A percentile compares a stretch with the other conserved stretches of the same genome.
Conservation (phyloP, 2,329 filamentous ascomycete genomes). For the Colletotrichum sidae region DNA sequence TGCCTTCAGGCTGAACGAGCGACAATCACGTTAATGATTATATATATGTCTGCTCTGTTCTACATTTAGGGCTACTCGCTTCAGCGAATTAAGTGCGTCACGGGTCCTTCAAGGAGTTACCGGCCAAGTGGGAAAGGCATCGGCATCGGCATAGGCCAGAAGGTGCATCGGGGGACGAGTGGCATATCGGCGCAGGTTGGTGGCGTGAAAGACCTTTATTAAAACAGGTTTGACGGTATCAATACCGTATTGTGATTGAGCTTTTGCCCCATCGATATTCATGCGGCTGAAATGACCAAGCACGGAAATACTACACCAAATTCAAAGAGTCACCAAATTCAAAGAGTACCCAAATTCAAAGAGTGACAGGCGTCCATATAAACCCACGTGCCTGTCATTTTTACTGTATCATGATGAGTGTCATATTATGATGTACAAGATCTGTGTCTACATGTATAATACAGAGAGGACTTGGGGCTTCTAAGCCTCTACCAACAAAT, state of each 20-base stretch:
- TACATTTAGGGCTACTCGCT: neutral
- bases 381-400: no score
- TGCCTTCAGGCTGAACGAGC: constrained; percentile 71
- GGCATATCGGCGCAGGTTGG: constrained; percentile 23
- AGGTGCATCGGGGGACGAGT: constrained; percentile 12
- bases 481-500: constrained; percentile 38
- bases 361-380: no score
- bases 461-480: constrained; percentile 21
- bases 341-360: no score
- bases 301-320: no score
- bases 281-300: no score
- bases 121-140: neutral
- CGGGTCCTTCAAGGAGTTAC: neutral
- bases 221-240: neutral
- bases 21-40: constrained; percentile 37
- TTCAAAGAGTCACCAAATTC: no score
- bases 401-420: constrained; percentile 21
- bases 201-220: constrained; percentile 3
- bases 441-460: constrained; percentile 14
- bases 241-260: no score
- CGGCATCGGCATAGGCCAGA: neutral
- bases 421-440: constrained; percentile 30
- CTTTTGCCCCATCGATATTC: no score
- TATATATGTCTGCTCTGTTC: constrained; percentile 9
- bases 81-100: constrained; percentile 2